Evolutionary conservation across 768 basidiomycete species (phyloP), one percentile per base, ranked within the genome.

Genomic region (Termitomyces sp.): DNA sequence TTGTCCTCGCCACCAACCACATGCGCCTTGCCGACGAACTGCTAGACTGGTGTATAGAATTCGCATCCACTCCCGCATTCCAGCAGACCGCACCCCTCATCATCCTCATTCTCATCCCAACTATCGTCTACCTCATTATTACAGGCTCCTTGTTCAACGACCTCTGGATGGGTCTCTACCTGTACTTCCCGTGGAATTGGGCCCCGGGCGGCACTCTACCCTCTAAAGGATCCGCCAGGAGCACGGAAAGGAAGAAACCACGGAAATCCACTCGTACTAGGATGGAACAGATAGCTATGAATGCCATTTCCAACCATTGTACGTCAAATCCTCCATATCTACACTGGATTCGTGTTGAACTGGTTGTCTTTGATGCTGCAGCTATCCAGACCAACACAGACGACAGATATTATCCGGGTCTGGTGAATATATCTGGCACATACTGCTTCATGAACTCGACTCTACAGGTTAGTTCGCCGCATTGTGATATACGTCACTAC

Each of bases 361-460:
- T 26, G 1, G 14, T 8, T 7, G 19, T 35, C 17, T 28, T n/a
- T 30, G n/a, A 5, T 11, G 38, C 38, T 19, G 28, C 28, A 51
- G 50, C 37, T 31, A 33, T 23, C 9, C 19, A 48, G 21, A 62
- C 56, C 15, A 51, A 50, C 45, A 59, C 69, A n/a, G 70, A 73
- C 28, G 71, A 78, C 15, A 76, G 78, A 21, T 79, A 85, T 64
- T 97, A 91, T 70, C 89, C 94, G 1, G 95, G 95, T 0, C 86
- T 98, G 50, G 89, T 97, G 66, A 98, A 98, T 65, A 87, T 95
- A 38, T 95, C 94, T 9, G 95, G 95, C 11, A 96, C 94, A 51
- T 91, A 96, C 62, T 98, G 96, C 67, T 98, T 97, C 76, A 91
- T 98, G 86, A 96, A 98, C 68, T 94, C 96, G 12, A 94, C 94